Conservation (phyloP, 2,329 filamentous ascomycete genomes). For the Exophiala lecanii-corni region DNA sequence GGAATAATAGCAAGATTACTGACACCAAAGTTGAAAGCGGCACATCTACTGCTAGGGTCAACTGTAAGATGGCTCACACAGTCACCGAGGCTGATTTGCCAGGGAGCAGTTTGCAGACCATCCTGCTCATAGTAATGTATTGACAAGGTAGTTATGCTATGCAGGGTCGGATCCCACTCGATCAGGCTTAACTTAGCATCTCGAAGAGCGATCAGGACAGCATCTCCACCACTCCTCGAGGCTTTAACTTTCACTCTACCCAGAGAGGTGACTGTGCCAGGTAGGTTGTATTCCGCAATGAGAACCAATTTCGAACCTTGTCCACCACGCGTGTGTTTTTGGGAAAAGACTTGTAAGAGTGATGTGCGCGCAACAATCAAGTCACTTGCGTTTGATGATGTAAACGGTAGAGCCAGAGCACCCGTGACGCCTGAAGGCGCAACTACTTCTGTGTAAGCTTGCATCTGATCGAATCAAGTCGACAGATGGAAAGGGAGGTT, state of each 20-base stretch:
- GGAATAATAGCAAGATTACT: conserved; percentile 89
- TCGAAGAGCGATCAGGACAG: conserved; percentile 75
- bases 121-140: conserved; percentile 99
- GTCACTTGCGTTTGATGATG: conserved; percentile 71
- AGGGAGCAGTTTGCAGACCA: conserved; percentile 76
- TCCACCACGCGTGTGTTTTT: conserved; percentile 52
- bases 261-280: conserved; percentile 79
- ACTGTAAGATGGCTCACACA: conserved; percentile 78
- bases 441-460: conserved; percentile 95
- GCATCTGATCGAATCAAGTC: conserved; percentile 65
- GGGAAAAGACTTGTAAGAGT: conserved; percentile 82
- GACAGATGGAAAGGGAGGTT: no score
- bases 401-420: conserved; percentile 73
- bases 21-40: conserved; percentile 84
- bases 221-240: conserved; percentile 76
- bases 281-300: conserved; percentile 74
- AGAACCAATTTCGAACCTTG: conserved; percentile 75
- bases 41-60: conserved; percentile 88
- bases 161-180: conserved; percentile 82
- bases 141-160: conserved; percentile 79
- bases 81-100: conserved; percentile 69
- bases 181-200: conserved; percentile 91
- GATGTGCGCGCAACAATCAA: conserved; percentile 90
- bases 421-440: conserved; percentile 92
- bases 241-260: conserved; percentile 68